Evolutionary conservation across 441 rosid species (phyloP).

Genomic region (Erysimum cheiri): DNA sequence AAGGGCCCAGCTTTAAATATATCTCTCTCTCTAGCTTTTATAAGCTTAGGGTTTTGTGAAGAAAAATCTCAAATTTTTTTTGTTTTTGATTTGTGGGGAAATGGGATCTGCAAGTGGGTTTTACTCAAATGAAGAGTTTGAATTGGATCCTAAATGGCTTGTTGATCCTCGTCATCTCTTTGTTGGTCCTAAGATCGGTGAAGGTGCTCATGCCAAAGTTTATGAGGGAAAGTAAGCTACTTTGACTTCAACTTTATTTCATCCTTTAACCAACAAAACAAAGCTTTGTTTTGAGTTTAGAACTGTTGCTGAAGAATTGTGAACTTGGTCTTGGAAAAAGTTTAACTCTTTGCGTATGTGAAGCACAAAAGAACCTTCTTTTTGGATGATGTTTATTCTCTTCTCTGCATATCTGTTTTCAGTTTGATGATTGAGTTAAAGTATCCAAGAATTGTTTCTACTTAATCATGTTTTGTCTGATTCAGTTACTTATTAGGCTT

Average conservation of each 20-base stretch:
- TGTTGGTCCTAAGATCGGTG: constrained; percentile 98
- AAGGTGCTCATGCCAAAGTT: constrained; percentile 98
- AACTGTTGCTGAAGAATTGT: neutral
- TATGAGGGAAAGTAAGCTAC: constrained; percentile 96
- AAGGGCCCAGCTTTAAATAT: constrained; percentile 36
- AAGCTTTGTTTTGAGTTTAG: constrained; percentile 1
- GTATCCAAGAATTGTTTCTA: neutral
- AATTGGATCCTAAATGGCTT: constrained; percentile 83
- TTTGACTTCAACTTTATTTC: constrained; percentile 41
- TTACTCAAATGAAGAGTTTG: constrained; percentile 59
- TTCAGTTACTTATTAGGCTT: constrained; percentile 1
- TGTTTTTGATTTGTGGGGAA: neutral
- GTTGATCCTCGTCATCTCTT: constrained; percentile 87
- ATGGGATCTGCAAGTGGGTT: constrained; percentile 89
- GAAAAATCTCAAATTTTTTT: constrained; percentile 27
- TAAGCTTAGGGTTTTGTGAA: constrained; percentile 37
- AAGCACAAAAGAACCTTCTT: neutral
- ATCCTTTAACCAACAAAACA: neutral
- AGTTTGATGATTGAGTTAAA: neutral
- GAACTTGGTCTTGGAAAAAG: neutral
- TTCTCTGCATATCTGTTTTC: constrained; percentile 1
- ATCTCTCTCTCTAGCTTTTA: constrained; percentile 33
- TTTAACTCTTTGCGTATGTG: neutral
- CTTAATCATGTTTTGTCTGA: neutral
- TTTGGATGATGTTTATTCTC: neutral